Conservation (phyloP, 2,329 filamentous ascomycete species). For the Trichothecium roseum region DNA sequence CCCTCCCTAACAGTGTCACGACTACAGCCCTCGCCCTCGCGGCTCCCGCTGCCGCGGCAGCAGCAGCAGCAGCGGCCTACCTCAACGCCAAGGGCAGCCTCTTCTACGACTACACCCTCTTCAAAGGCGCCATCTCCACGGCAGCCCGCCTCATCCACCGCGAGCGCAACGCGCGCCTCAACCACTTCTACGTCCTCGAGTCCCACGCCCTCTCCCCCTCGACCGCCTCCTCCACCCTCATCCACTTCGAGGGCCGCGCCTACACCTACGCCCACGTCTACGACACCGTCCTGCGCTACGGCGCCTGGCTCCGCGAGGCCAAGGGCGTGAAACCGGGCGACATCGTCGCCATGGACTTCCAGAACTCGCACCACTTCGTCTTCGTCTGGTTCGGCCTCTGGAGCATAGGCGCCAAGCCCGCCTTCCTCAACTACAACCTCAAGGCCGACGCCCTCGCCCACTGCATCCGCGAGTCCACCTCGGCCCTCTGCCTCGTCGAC, state of each 20-base stretch:
- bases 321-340: slow-evolving; percentile 58
- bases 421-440: slow-evolving; percentile 84
- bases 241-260: slow-evolving; percentile 57
- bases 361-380: slow-evolving; percentile 70
- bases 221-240: slow-evolving; percentile 43
- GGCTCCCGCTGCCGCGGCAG: slow-evolving; percentile 48
- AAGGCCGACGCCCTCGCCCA: slow-evolving; percentile 61
- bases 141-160: slow-evolving; percentile 31
- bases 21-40: slow-evolving; percentile 30
- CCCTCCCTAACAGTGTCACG: neutral
- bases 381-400: slow-evolving; percentile 70
- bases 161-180: slow-evolving; percentile 51
- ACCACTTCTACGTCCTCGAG: slow-evolving; percentile 68
- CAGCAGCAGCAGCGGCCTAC: slow-evolving; percentile 61
- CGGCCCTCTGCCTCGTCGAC: slow-evolving; percentile 62
- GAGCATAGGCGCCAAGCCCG: slow-evolving; percentile 73
- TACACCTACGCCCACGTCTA: slow-evolving; percentile 74
- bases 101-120: slow-evolving; percentile 52
- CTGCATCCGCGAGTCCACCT: slow-evolving; percentile 58
- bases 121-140: slow-evolving; percentile 43
- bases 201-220: slow-evolving; percentile 42
- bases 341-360: slow-evolving; percentile 70
- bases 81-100: slow-evolving; percentile 61
- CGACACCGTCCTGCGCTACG: slow-evolving; percentile 59
- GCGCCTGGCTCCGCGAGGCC: slow-evolving; percentile 59